Evolutionary conservation across 805 yeast genomes (phyloP).

Genomic region (Wickerhamomyces canadensis): DNA sequence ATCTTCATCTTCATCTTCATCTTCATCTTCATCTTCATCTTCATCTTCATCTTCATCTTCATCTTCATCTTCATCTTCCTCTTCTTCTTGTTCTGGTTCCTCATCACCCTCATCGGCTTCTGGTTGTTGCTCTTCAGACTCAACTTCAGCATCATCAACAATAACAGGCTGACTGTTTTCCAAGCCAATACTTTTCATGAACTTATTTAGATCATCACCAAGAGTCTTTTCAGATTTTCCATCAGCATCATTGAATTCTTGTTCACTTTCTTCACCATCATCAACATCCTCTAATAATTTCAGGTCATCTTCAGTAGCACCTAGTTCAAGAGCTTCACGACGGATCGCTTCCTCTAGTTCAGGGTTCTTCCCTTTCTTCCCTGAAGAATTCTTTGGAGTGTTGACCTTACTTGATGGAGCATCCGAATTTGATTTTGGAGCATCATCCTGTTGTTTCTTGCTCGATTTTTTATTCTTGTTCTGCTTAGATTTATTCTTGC

Average conservation of each 20-base stretch:
- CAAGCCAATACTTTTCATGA: conserved; percentile 67
- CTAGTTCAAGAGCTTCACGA: conserved; percentile 72
- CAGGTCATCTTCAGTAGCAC: conserved; percentile 84
- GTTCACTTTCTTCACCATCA: conserved; percentile 38
- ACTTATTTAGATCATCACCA: conserved; percentile 48
- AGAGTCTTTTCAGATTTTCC: conserved; percentile 34
- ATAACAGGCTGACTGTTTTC: conserved; percentile 33
- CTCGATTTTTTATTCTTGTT: conserved; percentile 16
- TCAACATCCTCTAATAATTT: conserved; percentile 53
- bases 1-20: conserved; percentile 23
- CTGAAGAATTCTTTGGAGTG: neutral
- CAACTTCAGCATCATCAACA: conserved; percentile 34
- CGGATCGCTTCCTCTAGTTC: conserved; percentile 34
- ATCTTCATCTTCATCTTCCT: conserved; percentile 21
- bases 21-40: conserved; percentile 25
- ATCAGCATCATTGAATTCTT: conserved; percentile 32
- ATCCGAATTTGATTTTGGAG: neutral
- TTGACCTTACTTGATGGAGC: neutral
- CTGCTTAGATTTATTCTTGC: conserved; percentile 21
- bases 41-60: conserved; percentile 23
- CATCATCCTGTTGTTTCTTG: conserved; percentile 12
- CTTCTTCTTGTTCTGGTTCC: conserved; percentile 29
- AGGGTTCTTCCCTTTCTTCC: conserved; percentile 6
- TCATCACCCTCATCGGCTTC: conserved; percentile 33
- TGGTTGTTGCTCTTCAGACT: conserved; percentile 32